Evolutionary conservation across 768 basidiomycete species (phyloP).

Genomic region (Collybia nuda): DNA sequence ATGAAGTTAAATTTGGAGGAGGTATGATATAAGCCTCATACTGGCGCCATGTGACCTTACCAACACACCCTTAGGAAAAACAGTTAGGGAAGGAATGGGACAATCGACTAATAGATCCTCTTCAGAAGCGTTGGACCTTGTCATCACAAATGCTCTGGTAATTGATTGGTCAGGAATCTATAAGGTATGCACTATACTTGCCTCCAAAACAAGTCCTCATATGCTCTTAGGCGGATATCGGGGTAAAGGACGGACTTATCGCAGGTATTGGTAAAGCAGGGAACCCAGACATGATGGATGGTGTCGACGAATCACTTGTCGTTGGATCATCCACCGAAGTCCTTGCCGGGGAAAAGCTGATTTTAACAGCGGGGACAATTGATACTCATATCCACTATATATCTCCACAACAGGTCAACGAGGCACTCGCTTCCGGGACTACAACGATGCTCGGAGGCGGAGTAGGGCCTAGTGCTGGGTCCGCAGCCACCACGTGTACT

Average conservation of each 20-base stretch:
- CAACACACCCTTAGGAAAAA: constrained; percentile 60
- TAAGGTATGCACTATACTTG: constrained; percentile 57
- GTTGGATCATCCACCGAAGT: constrained; percentile 94
- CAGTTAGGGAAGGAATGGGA: constrained; percentile 96
- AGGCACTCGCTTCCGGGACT: constrained; percentile 80
- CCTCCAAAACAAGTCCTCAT: neutral
- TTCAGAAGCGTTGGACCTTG: constrained; percentile 75
- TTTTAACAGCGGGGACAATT: constrained; percentile 90
- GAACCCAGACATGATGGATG: constrained; percentile 94
- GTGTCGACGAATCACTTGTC: too few relatives aligned
- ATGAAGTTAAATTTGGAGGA: constrained; percentile 98
- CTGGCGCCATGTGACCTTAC: neutral
- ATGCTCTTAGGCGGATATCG: constrained; percentile 81
- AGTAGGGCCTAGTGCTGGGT: constrained; percentile 90
- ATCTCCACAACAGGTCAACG: constrained; percentile 88
- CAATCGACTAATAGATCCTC: constrained; percentile 77
- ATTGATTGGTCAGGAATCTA: constrained; percentile 95
- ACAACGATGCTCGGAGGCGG: constrained; percentile 97
- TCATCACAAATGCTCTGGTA: constrained; percentile 94
- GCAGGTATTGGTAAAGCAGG: constrained; percentile 93
- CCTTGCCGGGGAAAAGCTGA: constrained; percentile 92
- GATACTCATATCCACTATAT: constrained; percentile 96
- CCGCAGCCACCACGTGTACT: constrained; percentile 95
- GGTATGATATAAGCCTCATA: constrained; percentile 42
- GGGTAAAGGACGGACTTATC: constrained; percentile 81